Evolutionary conservation across 257 asterid species (phyloP), one percentile per base, ranked within the genome.

Genomic region (Gentiana dahurica): DNA sequence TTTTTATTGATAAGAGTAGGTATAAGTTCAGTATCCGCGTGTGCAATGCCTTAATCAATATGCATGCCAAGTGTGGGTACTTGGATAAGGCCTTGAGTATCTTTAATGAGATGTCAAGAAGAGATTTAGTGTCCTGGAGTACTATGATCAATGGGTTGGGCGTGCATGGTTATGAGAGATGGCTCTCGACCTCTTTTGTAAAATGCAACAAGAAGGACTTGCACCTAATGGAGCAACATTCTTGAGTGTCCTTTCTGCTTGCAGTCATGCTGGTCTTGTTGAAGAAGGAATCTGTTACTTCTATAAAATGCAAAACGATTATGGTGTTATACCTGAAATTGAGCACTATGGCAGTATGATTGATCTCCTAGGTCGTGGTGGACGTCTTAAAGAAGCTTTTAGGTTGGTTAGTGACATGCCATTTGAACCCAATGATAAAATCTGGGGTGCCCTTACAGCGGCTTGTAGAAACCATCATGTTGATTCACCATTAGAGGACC

Each of bases 21-120:
- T 72, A 57, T 36, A 69, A 48, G 57, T 68, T 75, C 61, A 59
- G 81, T 64, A 54, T 57, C 13, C 51, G 70, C 49, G 83, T 83
- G 24, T 73, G 62, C 58, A 89, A 89, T 61, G 90, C 95, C 2
- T 62, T 89, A 65, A 69, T 89, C 33, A 89, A 82, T 73, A 82
- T 90, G 96, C 86, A 86, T 68, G 83, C 90, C 57, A 89, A 89
- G 72, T 89, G 91, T 51, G 97, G 95, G 65, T 63, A 68, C 77
- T 71, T 89, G 79, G 71, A 70, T 49, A 61, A 62, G 59, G 93
- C 95, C 2, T 73, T 74, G 72, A 51, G 50, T 36, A 55, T 74
- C 49, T 86, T 89, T 48, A 60, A 82, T 13, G 73, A 53, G 49
- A 77, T 74, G 72, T 45, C 57, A 49, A 67, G 68, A 13, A 81